These are phyloP conservation scores for Globisporangium iwayamae DNA, from an alignment of 352 stramenopile genomes.

Conservation along the genomic window DNA sequence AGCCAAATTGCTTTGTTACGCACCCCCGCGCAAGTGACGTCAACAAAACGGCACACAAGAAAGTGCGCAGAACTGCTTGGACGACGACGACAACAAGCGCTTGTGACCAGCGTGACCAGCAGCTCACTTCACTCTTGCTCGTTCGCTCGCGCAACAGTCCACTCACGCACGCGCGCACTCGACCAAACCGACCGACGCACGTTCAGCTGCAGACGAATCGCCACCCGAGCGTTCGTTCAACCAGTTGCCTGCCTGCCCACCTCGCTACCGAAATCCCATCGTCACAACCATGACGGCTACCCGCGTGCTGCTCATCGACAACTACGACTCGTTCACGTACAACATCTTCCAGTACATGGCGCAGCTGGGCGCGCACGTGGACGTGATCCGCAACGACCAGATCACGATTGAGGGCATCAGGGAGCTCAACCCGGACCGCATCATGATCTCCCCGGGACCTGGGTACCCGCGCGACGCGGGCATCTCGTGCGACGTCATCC, in stretches of 20 bases:
- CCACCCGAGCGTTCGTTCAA: neutral
- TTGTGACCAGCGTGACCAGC: neutral
- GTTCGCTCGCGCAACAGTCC: neutral
- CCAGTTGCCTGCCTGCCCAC: neutral
- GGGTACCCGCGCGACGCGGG: slow-evolving; percentile 80
- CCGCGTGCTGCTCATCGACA: slow-evolving; percentile 86
- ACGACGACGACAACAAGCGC: neutral
- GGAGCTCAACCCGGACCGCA: slow-evolving; percentile 72
- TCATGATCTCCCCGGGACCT: slow-evolving; percentile 86
- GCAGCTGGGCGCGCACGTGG: slow-evolving; percentile 73
- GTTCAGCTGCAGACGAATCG: neutral
- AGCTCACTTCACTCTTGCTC: neutral
- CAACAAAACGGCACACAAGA: slow-evolving; percentile 13
- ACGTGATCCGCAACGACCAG: slow-evolving; percentile 82
- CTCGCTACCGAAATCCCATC: slow-evolving; percentile 2
- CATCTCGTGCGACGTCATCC: slow-evolving; percentile 83
- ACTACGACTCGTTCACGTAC: slow-evolving; percentile 91
- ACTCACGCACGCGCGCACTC: neutral
- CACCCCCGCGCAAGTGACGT: neutral
- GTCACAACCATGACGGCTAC: slow-evolving; percentile 33
- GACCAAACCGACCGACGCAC: neutral
- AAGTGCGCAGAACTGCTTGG: slow-evolving; percentile 14
- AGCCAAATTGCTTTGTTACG: neutral
- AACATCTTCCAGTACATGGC: slow-evolving; percentile 90
- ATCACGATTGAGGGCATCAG: slow-evolving; percentile 80